phyloP scores from a whole-genome alignment of 192 early-diverging fungal species.

The Neocallimastix lanati region DNA sequence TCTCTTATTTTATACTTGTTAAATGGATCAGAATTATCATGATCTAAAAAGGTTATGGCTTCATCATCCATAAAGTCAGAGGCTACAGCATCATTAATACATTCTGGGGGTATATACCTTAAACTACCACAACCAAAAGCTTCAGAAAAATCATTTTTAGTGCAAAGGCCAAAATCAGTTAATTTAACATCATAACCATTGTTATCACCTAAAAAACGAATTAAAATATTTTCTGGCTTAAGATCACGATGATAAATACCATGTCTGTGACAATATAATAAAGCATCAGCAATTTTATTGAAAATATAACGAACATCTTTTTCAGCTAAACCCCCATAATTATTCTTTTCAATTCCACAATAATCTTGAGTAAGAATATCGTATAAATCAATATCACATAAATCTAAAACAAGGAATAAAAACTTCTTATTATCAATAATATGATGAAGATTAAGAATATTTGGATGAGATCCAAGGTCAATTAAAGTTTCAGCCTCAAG shows the following conservation, averaged over 20 bases:
- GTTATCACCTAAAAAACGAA: neutral
- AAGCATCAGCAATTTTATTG: constrained; percentile 51
- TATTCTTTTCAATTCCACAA: neutral
- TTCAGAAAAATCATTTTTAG: constrained; percentile 42
- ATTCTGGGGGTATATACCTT: constrained; percentile 74
- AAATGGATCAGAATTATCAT: neutral
- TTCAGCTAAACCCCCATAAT: neutral
- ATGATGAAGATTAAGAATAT: neutral
- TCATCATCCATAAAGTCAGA: neutral
- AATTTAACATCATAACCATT: constrained; percentile 1
- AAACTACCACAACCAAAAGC: constrained; percentile 78
- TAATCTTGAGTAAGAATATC: neutral
- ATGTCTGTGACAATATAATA: constrained; percentile 50
- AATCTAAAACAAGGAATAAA: neutral
- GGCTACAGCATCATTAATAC: neutral
- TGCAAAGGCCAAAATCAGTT: neutral
- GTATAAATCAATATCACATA: neutral
- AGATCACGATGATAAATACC: constrained; percentile 84
- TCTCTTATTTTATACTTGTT: constrained; percentile 3
- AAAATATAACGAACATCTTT: neutral
- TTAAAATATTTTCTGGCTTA: constrained; percentile 53
- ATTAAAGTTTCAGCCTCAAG: neutral
- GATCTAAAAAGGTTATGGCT: neutral
- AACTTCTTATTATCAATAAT: neutral
- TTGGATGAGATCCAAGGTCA: neutral